Evolutionary conservation across 2,329 filamentous ascomycete species (phyloP).

Genomic region (Fusarium torulosum): DNA sequence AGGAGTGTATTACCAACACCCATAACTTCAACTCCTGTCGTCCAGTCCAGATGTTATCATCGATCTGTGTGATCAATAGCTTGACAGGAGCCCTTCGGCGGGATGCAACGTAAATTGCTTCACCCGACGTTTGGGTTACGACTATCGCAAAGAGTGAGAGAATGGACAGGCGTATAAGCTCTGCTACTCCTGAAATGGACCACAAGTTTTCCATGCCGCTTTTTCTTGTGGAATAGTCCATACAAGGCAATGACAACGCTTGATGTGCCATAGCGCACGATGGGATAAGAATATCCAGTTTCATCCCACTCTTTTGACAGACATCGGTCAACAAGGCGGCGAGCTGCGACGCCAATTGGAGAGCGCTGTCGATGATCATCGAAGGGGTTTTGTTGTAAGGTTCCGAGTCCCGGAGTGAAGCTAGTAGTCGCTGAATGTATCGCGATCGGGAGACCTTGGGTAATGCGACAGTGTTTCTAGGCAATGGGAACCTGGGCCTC

Average conservation of each 20-base stretch:
- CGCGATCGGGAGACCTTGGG: not conserved
- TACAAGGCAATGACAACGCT: constrained; percentile 20
- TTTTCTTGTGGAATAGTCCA: not conserved
- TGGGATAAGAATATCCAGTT: constrained; percentile 26
- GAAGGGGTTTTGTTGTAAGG: not conserved
- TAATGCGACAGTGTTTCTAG: accelerated
- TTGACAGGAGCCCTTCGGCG: not conserved
- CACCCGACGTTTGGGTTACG: constrained; percentile 30
- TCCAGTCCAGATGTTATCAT: constrained; percentile 2
- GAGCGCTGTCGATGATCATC: not conserved
- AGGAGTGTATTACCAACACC: constrained; percentile 26
- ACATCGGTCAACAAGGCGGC: constrained; percentile 20
- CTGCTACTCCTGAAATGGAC: constrained; percentile 6
- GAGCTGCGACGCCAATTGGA: constrained; percentile 5
- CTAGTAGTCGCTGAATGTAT: not conserved
- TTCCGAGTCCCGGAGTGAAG: not conserved
- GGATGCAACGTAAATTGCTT: constrained; percentile 15
- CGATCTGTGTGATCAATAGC: not conserved
- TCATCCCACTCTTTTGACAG: constrained; percentile 1
- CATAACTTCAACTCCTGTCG: constrained; percentile 26
- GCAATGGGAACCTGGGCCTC: constrained; percentile 24
- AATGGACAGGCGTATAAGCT: constrained; percentile 28
- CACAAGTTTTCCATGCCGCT: accelerated
- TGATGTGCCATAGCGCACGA: constrained; percentile 26
- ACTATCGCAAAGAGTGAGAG: constrained; percentile 22